These are phyloP conservation scores for Triticum turgidum DNA, from an alignment of 176 grass and related monocot genomes.

Conservation along the genomic window DNA sequence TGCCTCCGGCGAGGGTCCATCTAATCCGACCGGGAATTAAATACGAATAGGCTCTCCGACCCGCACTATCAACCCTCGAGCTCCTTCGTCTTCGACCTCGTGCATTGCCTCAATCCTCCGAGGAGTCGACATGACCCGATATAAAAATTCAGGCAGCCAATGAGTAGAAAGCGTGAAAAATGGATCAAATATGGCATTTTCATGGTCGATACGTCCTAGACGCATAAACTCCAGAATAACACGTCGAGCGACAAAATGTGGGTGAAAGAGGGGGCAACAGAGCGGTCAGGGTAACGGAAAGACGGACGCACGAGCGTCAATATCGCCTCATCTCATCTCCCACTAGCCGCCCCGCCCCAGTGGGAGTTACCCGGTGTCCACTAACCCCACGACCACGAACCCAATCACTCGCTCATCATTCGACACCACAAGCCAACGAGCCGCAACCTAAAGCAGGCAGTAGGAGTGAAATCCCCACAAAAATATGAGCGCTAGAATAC, in stretches of 20 bases:
- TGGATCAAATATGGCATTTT: too few species aligned
- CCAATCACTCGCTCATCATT: conserved; percentile 43
- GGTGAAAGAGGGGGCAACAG: not conserved
- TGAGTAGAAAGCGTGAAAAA: too few species aligned
- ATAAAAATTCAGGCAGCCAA: too few species aligned
- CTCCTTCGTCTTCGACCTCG: too few species aligned
- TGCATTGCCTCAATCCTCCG: too few species aligned
- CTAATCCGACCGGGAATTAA: too few species aligned
- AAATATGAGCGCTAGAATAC: not conserved
- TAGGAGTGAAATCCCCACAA: conserved; percentile 1
- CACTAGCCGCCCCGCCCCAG: conserved; percentile 32
- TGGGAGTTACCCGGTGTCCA: conserved; percentile 49
- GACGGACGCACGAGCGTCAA: not conserved
- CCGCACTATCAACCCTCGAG: too few species aligned
- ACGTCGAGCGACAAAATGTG: not conserved
- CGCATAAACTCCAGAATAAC: too few species aligned
- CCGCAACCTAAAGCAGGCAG: not conserved
- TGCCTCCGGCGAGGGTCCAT: too few species aligned
- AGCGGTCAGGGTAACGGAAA: not conserved
- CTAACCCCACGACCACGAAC: conserved; percentile 31
- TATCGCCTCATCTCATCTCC: conserved; percentile 37
- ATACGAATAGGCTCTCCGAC: too few species aligned
- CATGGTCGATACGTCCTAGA: too few species aligned
- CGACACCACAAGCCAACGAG: conserved; percentile 33
- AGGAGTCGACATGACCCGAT: too few species aligned